Base-by-base conservation (phyloP, 257 asterid genomes). In the Solanum piurae region DNA sequence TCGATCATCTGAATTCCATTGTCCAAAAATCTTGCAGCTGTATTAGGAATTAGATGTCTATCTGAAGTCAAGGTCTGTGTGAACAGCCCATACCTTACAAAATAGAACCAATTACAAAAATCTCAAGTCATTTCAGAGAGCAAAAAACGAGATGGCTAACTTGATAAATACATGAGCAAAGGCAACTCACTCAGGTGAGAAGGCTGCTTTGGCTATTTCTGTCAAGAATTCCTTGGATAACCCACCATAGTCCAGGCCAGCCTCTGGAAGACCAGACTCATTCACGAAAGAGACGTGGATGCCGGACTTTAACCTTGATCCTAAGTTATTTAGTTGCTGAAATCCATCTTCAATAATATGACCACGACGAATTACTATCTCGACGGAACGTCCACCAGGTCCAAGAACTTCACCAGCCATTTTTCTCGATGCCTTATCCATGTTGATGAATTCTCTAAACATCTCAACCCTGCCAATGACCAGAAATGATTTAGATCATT, bases 191-290 rank as follows among this genome's bases (percentile, higher is more conserved):
- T 92, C 98, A 68, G 98, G 96, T 74, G 98, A 95, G 92, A 97
- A 95, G 77, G 96, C 98, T 73, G 91, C 91, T 91, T 97, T 97
- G 13, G 98, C 93, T 29, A 97, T 89, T 89, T 97, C 98, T 69
- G 98, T 97, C 91, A 96, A 92, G 92, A 97, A 95, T 91, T 97
- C 98, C 93, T 95, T 97, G 88, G 99, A 95, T 90, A 97, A 90
- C 40, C 99, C 98, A 90, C 99, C 99, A 90, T 95, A 97, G 93
- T 97, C 99, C 82, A 97, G 95, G 87, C 99, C 99, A 88, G 98
- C 98, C 92, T 97, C 99, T 62, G 97, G 96, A 88, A 97, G 98
- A 76, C 98, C 99, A 87, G 99, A 95, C 89, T 95, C 98, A 89
- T 98, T 93, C 88, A 95, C 95, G 88, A 97, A 97, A 33, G 98